Evolutionary conservation across 306 rosid species (phyloP).

Genomic region (Macrotyloma uniflorum): DNA sequence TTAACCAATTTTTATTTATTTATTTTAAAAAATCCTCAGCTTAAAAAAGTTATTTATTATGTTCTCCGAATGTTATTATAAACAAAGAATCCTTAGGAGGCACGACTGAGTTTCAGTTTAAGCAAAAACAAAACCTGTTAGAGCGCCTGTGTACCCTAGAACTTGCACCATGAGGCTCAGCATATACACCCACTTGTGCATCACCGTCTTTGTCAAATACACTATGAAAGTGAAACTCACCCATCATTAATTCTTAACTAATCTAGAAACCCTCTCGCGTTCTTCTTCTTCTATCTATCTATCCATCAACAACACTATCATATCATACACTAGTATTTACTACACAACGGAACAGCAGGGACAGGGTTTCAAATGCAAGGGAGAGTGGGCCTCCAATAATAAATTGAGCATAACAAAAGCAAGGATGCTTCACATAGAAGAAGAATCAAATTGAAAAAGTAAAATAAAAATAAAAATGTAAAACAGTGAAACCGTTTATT

Average conservation of each 20-base stretch:
- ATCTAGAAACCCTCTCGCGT: neutral
- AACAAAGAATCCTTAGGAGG: neutral
- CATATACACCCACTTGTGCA: neutral
- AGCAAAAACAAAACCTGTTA: neutral
- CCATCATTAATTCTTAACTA: conserved; percentile 10
- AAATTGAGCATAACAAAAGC: neutral
- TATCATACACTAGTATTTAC: neutral
- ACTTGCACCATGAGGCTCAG: neutral
- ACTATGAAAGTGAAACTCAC: neutral
- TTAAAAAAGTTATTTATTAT: neutral
- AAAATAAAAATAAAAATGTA: neutral
- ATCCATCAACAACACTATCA: neutral
- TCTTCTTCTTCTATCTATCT: neutral
- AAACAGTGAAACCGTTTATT: neutral
- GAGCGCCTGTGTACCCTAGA: neutral
- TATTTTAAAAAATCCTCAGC: neutral
- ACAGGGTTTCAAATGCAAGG: neutral
- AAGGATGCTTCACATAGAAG: neutral
- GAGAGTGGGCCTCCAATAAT: neutral
- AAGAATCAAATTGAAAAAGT: neutral
- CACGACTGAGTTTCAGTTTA: neutral
- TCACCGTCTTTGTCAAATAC: conserved; percentile 1
- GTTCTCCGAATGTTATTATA: neutral
- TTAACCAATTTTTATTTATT: neutral
- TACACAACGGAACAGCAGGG: neutral